A percentile compares a stretch with the other conserved stretches of the same genome.
phyloP scores from a whole-genome alignment of 495 filamentous ascomycete species.

The Pyrenula aspistea region DNA sequence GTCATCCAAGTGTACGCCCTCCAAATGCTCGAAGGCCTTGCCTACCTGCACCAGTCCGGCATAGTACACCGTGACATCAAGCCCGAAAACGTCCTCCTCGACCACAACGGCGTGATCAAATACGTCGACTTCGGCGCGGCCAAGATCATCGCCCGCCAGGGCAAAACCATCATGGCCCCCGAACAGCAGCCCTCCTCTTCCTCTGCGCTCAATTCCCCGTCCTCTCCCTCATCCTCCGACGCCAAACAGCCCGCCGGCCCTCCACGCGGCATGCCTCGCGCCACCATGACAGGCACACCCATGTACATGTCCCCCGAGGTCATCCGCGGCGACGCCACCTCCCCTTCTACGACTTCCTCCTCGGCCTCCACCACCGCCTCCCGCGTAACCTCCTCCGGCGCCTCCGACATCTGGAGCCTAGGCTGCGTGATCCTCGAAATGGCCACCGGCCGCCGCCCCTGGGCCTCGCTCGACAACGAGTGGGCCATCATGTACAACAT shows the following conservation, averaged over 20 bases:
- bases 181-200: constrained; percentile 24
- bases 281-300: constrained; percentile 91
- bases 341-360: constrained; percentile 22
- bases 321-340: constrained; percentile 68
- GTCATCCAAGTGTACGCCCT: constrained; percentile 97
- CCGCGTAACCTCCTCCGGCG: constrained; percentile 50
- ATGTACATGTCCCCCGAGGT: constrained; percentile 99
- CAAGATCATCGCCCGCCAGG: constrained; percentile 91
- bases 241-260: constrained; percentile 20
- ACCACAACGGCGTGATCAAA: constrained; percentile 96
- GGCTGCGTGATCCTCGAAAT: constrained; percentile 97
- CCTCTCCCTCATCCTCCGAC: constrained; percentile 17
- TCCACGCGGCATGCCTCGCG: constrained; percentile 52
- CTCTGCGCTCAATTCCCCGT: constrained; percentile 29
- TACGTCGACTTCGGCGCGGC: constrained; percentile 98
- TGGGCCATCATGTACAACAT: constrained; percentile 99
- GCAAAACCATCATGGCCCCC: constrained; percentile 65
- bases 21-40: constrained; percentile 89
- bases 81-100: constrained; percentile 94
- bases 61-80: constrained; percentile 98
- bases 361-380: neutral
- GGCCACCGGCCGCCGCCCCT: constrained; percentile 89
- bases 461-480: constrained; percentile 96
- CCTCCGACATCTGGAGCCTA: constrained; percentile 95
- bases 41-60: constrained; percentile 78